Conservation (phyloP, 2,329 filamentous ascomycete species). For the Aulographum hederae region DNA sequence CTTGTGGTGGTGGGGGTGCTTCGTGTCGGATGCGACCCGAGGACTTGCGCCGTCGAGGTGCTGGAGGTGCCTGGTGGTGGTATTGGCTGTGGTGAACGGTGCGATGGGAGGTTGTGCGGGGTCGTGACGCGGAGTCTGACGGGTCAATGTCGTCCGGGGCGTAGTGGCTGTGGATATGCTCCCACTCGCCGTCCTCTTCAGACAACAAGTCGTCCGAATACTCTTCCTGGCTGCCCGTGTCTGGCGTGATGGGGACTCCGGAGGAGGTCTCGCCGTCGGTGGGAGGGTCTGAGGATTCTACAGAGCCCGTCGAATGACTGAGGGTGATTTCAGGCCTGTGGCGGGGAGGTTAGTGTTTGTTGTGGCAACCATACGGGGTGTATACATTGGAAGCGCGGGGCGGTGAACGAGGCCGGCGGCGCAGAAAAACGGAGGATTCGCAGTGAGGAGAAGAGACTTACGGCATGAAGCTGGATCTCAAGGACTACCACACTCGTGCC, state of each 20-base stretch:
- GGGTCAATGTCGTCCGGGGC: slow-evolving; percentile 23
- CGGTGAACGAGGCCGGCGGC: slow-evolving; percentile 13
- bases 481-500: slow-evolving; percentile 15
- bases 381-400: slow-evolving; percentile 8
- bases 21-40: slow-evolving; percentile 1
- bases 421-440: slow-evolving; percentile 12
- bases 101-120: slow-evolving; percentile 11
- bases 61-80: slow-evolving; percentile 1
- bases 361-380: slow-evolving; percentile 8
- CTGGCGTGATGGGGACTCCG: slow-evolving; percentile 7
- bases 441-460: slow-evolving; percentile 21
- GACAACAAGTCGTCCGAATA: too few species aligned
- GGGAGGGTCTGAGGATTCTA: slow-evolving; percentile 11
- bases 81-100: background rate
- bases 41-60: slow-evolving; percentile 1
- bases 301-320: slow-evolving; percentile 15
- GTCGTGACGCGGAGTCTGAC: slow-evolving; percentile 30
- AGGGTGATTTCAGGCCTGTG: slow-evolving; percentile 19
- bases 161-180: slow-evolving; percentile 13
- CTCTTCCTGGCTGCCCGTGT: slow-evolving; percentile 10
- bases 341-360: slow-evolving; percentile 9
- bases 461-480: slow-evolving; percentile 18
- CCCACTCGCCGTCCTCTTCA: slow-evolving; percentile 16
- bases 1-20: background rate
- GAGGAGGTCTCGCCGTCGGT: slow-evolving; percentile 7